These are phyloP conservation scores for Cyclotella baltica DNA, from an alignment of 108 stramenopile species.

Conservation along the genomic window DNA sequence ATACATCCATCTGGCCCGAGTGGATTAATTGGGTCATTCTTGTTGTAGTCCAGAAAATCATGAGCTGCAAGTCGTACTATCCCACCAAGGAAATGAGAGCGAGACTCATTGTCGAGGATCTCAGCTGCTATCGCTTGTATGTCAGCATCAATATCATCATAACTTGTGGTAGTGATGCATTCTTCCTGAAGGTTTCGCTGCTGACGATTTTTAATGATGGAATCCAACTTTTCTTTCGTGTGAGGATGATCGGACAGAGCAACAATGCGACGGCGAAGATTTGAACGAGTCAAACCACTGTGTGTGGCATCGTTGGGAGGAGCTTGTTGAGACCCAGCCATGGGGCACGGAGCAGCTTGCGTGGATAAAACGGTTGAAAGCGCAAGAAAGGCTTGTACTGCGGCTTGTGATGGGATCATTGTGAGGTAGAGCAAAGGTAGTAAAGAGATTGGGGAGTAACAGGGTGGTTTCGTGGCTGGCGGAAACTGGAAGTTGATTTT, in stretches of 20 bases:
- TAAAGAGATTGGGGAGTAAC: too few species aligned
- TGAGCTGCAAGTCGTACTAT: constrained; percentile 52
- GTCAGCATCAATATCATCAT: constrained; percentile 37
- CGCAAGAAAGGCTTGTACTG: not conserved
- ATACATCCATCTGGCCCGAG: constrained; percentile 47
- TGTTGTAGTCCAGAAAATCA: constrained; percentile 46
- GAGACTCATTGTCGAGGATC: constrained; percentile 8
- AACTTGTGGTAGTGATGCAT: constrained; percentile 13
- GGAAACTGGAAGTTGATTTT: too few species aligned
- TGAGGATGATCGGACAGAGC: not conserved
- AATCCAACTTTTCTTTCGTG: not conserved
- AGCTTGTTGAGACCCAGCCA: not conserved
- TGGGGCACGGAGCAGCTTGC: not conserved
- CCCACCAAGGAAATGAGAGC: constrained; percentile 42
- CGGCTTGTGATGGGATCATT: not conserved
- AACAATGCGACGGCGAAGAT: constrained; percentile 24
- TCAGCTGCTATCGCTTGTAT: constrained; percentile 9
- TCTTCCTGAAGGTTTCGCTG: constrained; percentile 8
- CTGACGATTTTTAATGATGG: constrained; percentile 18
- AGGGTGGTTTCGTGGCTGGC: too few species aligned
- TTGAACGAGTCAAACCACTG: not conserved
- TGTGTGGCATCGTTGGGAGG: constrained; percentile 1
- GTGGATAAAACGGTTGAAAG: not conserved
- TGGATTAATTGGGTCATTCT: not conserved
- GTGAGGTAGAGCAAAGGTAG: too few species aligned